Evolutionary conservation across 768 basidiomycete genomes (phyloP).

Genomic region (Dacryopinax spathularia): DNA sequence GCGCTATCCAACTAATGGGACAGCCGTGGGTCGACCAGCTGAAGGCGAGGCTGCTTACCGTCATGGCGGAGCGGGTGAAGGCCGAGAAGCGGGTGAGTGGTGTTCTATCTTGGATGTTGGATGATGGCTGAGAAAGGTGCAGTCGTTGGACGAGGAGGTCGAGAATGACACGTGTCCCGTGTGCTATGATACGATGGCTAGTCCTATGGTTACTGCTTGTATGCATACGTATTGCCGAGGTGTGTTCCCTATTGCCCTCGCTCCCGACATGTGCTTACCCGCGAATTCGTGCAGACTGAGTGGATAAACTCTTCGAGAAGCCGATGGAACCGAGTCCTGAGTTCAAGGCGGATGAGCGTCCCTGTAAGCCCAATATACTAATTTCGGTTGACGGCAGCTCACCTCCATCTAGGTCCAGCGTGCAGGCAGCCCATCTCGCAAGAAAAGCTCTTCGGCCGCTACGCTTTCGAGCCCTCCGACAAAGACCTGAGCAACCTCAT

Average conservation of each 20-base stretch:
- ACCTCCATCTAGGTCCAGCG: constrained; percentile 34
- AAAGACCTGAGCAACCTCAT: constrained; percentile 33
- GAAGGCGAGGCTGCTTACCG: constrained; percentile 6
- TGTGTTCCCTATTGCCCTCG: background rate
- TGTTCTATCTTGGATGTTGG: background rate
- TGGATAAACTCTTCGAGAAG: constrained; percentile 36
- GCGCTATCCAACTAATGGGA: constrained; percentile 7
- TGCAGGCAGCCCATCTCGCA: constrained; percentile 41
- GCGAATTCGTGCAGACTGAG: constrained; percentile 1
- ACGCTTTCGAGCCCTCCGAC: constrained; percentile 48
- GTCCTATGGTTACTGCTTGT: constrained; percentile 45
- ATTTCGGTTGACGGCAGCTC: too few species aligned
- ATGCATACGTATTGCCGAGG: constrained; percentile 31
- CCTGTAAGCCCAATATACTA: too few species aligned
- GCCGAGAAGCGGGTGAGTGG: constrained; percentile 40
- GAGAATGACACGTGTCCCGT: constrained; percentile 44
- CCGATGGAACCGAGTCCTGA: constrained; percentile 24
- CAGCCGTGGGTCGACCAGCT: constrained; percentile 5
- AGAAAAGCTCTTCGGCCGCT: constrained; percentile 38
- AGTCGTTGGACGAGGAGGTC: constrained; percentile 36
- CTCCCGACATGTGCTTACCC: background rate
- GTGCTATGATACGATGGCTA: constrained; percentile 44
- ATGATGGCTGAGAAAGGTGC: constrained; percentile 1
- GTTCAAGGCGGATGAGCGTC: constrained; percentile 33
- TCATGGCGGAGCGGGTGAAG: constrained; percentile 31